phyloP scores from a whole-genome alignment of 371 early-diverging fungal species.

The Mucor plumbeus region DNA sequence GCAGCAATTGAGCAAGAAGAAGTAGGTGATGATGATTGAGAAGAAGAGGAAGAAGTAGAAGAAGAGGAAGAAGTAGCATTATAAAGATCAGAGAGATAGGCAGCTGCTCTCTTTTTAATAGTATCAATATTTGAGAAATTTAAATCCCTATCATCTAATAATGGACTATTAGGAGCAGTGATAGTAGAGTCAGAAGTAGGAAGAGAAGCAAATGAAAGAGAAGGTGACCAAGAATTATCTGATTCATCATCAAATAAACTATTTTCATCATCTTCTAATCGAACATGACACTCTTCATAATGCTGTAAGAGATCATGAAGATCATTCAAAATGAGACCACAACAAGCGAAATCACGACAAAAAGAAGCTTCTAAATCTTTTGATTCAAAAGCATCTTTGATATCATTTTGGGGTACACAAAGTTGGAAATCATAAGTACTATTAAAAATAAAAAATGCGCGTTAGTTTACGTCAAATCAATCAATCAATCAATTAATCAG shows the following conservation, averaged over 20 bases:
- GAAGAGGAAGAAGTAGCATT: constrained; percentile 22
- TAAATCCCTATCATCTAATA: constrained; percentile 27
- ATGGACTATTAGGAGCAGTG: constrained; percentile 36
- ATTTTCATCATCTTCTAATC: constrained; percentile 75
- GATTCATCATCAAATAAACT: constrained; percentile 34
- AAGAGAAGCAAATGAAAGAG: constrained; percentile 34
- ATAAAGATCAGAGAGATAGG: constrained; percentile 39
- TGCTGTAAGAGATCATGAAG: constrained; percentile 92
- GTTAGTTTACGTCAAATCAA: background rate
- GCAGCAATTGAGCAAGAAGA: constrained; percentile 6
- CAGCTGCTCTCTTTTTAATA: constrained; percentile 39
- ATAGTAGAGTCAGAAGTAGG: constrained; percentile 24
- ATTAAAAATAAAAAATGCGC: background rate
- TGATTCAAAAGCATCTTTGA: constrained; percentile 72
- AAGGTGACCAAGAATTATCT: constrained; percentile 38
- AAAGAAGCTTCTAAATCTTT: constrained; percentile 84
- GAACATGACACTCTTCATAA: constrained; percentile 91
- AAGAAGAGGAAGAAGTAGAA: background rate
- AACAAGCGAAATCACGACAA: constrained; percentile 92
- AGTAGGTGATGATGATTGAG: constrained; percentile 1
- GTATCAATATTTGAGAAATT: constrained; percentile 20
- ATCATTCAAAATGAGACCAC: constrained; percentile 80
- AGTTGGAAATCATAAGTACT: constrained; percentile 44
- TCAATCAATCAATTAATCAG: background rate
- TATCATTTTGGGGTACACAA: constrained; percentile 43